Evolutionary conservation across 2,329 filamentous ascomycete species (phyloP), one percentile per base, ranked within the genome.

Genomic region (Nakataea oryzae): DNA sequence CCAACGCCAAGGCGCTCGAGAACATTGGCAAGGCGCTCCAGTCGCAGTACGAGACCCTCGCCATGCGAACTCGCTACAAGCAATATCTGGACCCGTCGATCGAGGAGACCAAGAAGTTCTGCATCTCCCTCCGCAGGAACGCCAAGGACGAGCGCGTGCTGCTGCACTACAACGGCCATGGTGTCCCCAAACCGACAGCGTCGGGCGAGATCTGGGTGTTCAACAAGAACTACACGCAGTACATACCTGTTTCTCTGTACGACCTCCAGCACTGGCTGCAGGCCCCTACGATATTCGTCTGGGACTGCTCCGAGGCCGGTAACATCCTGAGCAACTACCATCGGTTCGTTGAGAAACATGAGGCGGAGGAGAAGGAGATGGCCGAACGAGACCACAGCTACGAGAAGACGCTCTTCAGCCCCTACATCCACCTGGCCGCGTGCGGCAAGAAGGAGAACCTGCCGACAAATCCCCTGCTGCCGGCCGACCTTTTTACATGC

Each of bases 201-300:
- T 97, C 93, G 5, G 95, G 95, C 17, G 95, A 99, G 74, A 96
- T 99, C 26, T 99, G 95, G 95, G 96, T 97, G 6, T 99, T 99
- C 74, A 99, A 99, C 75, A 93, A 95, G 69, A 97, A 91, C 67
- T 99, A 97, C 73, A 99, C 95, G 0, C 95, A 99, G 75, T 99
- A 99, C 72, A 99, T 99, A 55, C 95, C 95, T 0, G 90, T 99
- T 56, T 96, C 93, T 1, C 79, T 99, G 11, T 97, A 96, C 70
- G 95, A 99, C 71, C 78, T 99, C 57, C 93, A 97, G 74, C 88
- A 90, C 63, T 99, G 95, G 95, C 85, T 99, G 9, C 92, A 93
- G 65, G 93, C 93, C 0, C 95, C 95, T 0, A 96, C 93, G 64
- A 87, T 99, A 56, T 99, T 96, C 71, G 95, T 99, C 41, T 99